These are phyloP conservation scores for Erigeron canadensis DNA, from an alignment of 129 eudicot genomes.

Conservation along the genomic window DNA sequence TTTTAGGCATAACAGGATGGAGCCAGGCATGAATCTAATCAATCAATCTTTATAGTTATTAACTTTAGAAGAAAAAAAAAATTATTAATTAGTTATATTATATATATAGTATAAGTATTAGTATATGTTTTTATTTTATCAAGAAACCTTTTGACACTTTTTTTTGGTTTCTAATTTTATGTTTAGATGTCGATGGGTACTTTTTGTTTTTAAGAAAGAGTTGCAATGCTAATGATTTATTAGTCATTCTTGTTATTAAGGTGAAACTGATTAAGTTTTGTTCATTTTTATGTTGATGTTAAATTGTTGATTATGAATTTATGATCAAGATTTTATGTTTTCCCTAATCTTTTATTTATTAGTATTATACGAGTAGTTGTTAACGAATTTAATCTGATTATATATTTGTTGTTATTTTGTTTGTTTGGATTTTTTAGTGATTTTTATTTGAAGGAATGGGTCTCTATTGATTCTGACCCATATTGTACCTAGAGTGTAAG, in stretches of 20 bases:
- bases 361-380: not conserved
- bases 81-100: not conserved
- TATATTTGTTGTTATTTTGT: not conserved
- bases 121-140: slow-evolving; percentile 7
- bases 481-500: not conserved
- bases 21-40: slow-evolving; percentile 37
- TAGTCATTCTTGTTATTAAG: slow-evolving; percentile 22
- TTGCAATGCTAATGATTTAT: slow-evolving; percentile 30
- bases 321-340: slow-evolving; percentile 25
- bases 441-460: not conserved
- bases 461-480: not conserved
- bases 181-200: slow-evolving; percentile 25
- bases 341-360: not conserved
- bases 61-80: slow-evolving; percentile 8
- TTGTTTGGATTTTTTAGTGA: not conserved
- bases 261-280: slow-evolving; percentile 17
- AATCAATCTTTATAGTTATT: not conserved
- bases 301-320: not conserved
- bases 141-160: slow-evolving; percentile 29
- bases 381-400: not conserved
- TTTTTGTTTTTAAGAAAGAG: slow-evolving; percentile 4
- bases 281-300: slow-evolving; percentile 16
- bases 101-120: slow-evolving; percentile 4
- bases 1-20: slow-evolving; percentile 41
- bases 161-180: not conserved